Percentiles rank a stretch among this genome's conserved stretches.
These are phyloP conservation scores for Vitis hybrid DNA, from an alignment of 177 flowering plant species.

Conservation along the genomic window DNA sequence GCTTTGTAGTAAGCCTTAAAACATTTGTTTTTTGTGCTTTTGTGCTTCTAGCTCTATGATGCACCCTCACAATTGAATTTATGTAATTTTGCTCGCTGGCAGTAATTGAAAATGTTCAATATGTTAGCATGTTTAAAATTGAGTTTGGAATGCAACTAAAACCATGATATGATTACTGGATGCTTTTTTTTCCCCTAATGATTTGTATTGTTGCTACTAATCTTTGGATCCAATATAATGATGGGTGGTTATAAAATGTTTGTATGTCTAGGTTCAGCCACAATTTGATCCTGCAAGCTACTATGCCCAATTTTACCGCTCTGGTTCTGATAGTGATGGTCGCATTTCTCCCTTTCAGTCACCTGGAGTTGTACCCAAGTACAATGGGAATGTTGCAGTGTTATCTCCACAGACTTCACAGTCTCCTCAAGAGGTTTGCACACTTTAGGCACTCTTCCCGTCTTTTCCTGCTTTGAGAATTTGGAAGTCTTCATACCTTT, in stretches of 20 bases:
- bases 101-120: too few species aligned
- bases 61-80: too few species aligned
- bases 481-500: too few species aligned
- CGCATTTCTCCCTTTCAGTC: slow-evolving; percentile 74
- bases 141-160: background rate
- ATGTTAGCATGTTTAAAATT: background rate
- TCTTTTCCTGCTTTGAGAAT: background rate
- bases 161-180: too few species aligned
- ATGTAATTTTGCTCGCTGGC: too few species aligned
- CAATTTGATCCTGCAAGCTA: slow-evolving; percentile 70
- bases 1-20: slow-evolving; percentile 61
- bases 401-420: slow-evolving; percentile 64
- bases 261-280: slow-evolving; percentile 57
- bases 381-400: slow-evolving; percentile 67
- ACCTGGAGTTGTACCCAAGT: slow-evolving; percentile 62
- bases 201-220: background rate
- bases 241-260: slow-evolving; percentile 4
- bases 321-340: slow-evolving; percentile 71
- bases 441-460: background rate
- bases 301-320: slow-evolving; percentile 72
- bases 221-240: background rate
- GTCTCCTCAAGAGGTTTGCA: slow-evolving; percentile 70
- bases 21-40: background rate
- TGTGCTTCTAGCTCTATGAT: background rate
- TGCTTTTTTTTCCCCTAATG: background rate